These are phyloP conservation scores for Cercis canadensis DNA, from an alignment of 306 rosid species.

Conservation along the genomic window DNA sequence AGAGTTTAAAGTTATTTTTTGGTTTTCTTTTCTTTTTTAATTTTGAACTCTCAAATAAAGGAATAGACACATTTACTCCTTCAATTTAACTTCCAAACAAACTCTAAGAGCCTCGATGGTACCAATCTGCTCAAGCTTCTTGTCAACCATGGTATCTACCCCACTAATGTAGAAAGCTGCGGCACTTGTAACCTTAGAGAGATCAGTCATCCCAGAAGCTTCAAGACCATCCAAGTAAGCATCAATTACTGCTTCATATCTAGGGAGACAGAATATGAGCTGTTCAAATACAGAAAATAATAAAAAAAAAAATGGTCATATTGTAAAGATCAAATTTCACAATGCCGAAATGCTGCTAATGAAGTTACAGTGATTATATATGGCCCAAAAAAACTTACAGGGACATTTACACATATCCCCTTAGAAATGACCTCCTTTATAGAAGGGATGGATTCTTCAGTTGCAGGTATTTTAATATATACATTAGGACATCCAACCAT, in stretches of 20 bases:
- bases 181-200: slow-evolving; percentile 82
- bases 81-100: too few species aligned
- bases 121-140: slow-evolving; percentile 75
- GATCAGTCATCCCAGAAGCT: slow-evolving; percentile 69
- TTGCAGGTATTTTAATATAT: slow-evolving; percentile 90
- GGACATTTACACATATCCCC: slow-evolving; percentile 90
- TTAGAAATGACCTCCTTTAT: slow-evolving; percentile 79
- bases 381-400: slow-evolving; percentile 59
- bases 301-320: too few species aligned
- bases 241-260: slow-evolving; percentile 84
- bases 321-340: neutral
- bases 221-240: slow-evolving; percentile 97
- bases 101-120: slow-evolving; percentile 83
- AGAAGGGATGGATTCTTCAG: slow-evolving; percentile 77
- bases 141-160: slow-evolving; percentile 77
- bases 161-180: slow-evolving; percentile 97
- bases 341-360: slow-evolving; percentile 22
- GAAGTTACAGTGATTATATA: too few species aligned
- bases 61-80: too few species aligned
- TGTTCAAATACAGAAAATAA: slow-evolving; percentile 47
- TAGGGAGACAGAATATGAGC: slow-evolving; percentile 82
- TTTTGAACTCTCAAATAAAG: too few species aligned
- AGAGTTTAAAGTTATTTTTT: too few species aligned
- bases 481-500: slow-evolving; percentile 73
- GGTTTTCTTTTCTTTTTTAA: too few species aligned